Conservation (phyloP, 2,329 filamentous ascomycete genomes). For the Fusarium dimerum region DNA sequence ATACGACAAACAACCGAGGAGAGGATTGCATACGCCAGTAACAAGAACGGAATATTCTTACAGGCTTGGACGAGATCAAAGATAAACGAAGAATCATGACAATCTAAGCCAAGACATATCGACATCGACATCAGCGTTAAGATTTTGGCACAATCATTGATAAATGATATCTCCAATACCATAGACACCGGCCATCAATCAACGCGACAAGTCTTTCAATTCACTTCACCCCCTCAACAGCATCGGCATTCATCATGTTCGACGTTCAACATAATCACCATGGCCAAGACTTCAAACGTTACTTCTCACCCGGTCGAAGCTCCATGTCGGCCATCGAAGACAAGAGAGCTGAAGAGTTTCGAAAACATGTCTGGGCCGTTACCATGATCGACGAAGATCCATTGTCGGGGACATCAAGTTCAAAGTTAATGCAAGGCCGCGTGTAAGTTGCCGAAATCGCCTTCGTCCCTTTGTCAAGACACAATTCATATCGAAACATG, state of each 20-base stretch:
- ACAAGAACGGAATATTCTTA: too few species aligned
- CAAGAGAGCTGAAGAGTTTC: conserved; percentile 29
- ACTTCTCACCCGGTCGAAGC: conserved; percentile 29
- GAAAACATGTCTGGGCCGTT: conserved; percentile 28
- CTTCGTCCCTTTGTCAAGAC: too few species aligned
- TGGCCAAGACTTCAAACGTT: conserved; percentile 28
- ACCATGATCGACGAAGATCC: conserved; percentile 31
- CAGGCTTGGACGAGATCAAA: too few species aligned
- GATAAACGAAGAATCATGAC: too few species aligned
- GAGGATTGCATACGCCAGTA: too few species aligned
- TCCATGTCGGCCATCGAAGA: conserved; percentile 31
- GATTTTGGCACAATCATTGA: too few species aligned
- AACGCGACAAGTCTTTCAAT: not conserved
- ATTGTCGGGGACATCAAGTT: conserved; percentile 13
- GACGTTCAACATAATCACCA: conserved; percentile 29
- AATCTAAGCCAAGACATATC: too few species aligned
- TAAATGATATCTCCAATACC: too few species aligned
- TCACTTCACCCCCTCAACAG: not conserved
- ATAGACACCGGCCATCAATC: not conserved
- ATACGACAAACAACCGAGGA: too few species aligned
- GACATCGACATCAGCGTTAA: too few species aligned
- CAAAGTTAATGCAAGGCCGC: conserved; percentile 20
- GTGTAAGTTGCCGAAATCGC: conserved; percentile 17
- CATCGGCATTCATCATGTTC: conserved; percentile 20
- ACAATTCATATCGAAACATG: too few species aligned